A percentile compares a stretch with the other conserved stretches of the same genome.
Conservation (phyloP, 2,329 filamentous ascomycete genomes). For the Neonectria hederae region DNA sequence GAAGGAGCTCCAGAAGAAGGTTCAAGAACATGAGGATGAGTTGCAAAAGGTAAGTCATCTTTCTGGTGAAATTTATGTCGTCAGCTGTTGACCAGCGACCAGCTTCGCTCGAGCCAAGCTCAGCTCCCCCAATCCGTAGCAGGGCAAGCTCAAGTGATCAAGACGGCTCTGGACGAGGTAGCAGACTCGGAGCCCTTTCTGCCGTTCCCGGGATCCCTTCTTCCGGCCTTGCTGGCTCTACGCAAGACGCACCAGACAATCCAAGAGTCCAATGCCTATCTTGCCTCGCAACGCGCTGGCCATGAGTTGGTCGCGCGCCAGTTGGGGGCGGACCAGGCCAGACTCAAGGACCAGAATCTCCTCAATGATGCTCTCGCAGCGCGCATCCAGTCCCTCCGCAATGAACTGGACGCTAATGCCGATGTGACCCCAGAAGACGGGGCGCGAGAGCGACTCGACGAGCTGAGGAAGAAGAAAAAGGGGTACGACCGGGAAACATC, state of each 20-base stretch:
- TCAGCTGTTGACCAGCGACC: slow-evolving; percentile 7
- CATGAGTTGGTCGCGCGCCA: slow-evolving; percentile 56
- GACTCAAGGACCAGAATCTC: slow-evolving; percentile 63
- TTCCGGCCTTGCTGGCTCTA: slow-evolving; percentile 77
- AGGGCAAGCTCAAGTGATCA: slow-evolving; percentile 59
- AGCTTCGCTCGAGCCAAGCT: slow-evolving; percentile 43
- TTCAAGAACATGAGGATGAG: slow-evolving; percentile 63
- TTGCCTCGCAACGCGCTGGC: slow-evolving; percentile 56
- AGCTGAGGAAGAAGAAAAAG: slow-evolving; percentile 67
- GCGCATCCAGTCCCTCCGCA: slow-evolving; percentile 68
- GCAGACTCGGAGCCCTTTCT: slow-evolving; percentile 70
- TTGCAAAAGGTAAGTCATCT: slow-evolving; percentile 54
- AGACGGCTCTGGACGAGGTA: slow-evolving; percentile 72
- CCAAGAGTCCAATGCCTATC: slow-evolving; percentile 69
- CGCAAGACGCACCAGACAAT: slow-evolving; percentile 73
- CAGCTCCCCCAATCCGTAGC: slow-evolving; percentile 41
- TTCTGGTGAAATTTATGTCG: not conserved
- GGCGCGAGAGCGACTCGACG: slow-evolving; percentile 68
- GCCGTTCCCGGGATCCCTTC: slow-evolving; percentile 71
- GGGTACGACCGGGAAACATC: slow-evolving; percentile 69
- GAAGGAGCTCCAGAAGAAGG: slow-evolving; percentile 68
- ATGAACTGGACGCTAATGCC: slow-evolving; percentile 65
- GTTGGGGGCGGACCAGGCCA: slow-evolving; percentile 61
- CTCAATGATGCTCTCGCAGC: slow-evolving; percentile 63
- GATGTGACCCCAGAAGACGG: slow-evolving; percentile 69